Percentiles rank a stretch among this genome's conserved stretches.
phyloP scores from a whole-genome alignment of 2,329 filamentous ascomycete species.

The Fusarium armeniacum region DNA sequence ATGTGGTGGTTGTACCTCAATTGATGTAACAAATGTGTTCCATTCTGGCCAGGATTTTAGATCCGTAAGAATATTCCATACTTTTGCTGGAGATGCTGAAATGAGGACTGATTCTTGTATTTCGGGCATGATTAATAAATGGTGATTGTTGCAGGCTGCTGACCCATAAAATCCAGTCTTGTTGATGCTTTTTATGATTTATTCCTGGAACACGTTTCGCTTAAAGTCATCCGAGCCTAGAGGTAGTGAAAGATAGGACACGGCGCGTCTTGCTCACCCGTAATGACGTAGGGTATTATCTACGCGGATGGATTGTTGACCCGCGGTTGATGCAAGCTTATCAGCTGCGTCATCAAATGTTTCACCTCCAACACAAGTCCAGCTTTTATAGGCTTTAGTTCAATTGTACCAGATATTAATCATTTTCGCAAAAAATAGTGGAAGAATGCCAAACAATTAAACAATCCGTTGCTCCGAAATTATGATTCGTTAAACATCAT shows the following conservation, averaged over 20 bases:
- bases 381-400: neutral
- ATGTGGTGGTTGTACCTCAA: neutral
- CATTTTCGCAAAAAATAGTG: too few relatives aligned
- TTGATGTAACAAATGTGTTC: slow-evolving; percentile 24
- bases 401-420: too few relatives aligned
- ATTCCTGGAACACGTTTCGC: neutral
- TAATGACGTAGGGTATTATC: slow-evolving; percentile 4
- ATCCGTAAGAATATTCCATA: slow-evolving; percentile 1
- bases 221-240: neutral
- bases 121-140: neutral
- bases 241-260: neutral
- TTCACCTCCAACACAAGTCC: neutral
- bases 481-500: neutral
- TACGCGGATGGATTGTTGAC: neutral
- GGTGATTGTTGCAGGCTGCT: fast-evolving
- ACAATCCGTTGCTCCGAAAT: fast-evolving
- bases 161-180: neutral
- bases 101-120: slow-evolving; percentile 24
- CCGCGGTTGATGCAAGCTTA: neutral
- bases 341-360: neutral
- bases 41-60: slow-evolving; percentile 9
- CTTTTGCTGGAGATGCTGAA: neutral
- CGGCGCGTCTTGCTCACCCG: neutral
- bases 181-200: neutral
- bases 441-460: neutral